Evolutionary conservation across 23 red algal species (phyloP).

Genomic region (Agarophyton chilense): DNA sequence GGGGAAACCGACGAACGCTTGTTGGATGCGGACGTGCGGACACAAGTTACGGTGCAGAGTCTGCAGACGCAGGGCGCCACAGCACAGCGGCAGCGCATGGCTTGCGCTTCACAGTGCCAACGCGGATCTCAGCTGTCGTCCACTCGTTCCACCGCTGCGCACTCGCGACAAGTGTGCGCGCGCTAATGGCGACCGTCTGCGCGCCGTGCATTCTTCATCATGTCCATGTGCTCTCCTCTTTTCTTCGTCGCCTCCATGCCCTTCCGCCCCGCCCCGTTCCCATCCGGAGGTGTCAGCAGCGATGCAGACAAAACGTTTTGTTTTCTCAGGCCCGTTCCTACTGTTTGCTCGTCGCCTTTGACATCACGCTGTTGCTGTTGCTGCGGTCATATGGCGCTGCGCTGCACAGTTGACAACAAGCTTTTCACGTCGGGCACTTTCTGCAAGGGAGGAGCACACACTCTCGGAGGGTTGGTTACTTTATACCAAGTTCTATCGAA

Average conservation of each 20-base stretch:
- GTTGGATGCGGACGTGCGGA: not conserved
- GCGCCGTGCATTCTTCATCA: not conserved
- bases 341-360: no score
- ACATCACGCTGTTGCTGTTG: no score
- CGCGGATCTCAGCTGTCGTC: slow-evolving; percentile 14
- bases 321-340: no score
- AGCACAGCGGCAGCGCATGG: slow-evolving; percentile 9
- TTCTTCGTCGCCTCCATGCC: not conserved
- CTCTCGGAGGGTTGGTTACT: no score
- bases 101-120: no score
- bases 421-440: no score
- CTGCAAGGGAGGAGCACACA: not conserved
- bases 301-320: not conserved
- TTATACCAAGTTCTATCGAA: not conserved
- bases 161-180: not conserved
- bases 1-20: not conserved
- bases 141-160: slow-evolving; percentile 7
- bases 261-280: no score
- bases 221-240: no score
- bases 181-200: not conserved
- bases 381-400: no score
- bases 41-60: not conserved
- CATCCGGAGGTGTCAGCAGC: slow-evolving; percentile 17
- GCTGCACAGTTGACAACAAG: no score
- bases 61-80: not conserved